Percentiles rank a stretch among this genome's conserved stretches.
Conservation (phyloP, 345 rosid species). For the Psidium guajava region DNA sequence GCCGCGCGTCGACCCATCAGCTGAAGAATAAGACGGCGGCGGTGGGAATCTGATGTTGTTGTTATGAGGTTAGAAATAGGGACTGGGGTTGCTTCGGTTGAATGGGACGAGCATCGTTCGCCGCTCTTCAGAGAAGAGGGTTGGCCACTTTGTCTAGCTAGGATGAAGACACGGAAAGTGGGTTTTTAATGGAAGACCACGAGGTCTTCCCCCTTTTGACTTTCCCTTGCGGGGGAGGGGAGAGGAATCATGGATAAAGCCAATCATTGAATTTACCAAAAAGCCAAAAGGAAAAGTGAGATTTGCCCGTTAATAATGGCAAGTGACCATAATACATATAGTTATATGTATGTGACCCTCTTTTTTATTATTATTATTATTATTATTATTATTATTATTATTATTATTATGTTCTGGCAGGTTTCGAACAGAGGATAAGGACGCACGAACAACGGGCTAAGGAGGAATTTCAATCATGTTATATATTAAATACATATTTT, state of each 20-base stretch:
- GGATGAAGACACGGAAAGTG: background rate
- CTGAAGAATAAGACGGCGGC: background rate
- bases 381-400: too few species aligned
- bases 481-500: too few species aligned
- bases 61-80: background rate
- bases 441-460: too few species aligned
- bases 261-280: background rate
- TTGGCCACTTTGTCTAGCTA: background rate
- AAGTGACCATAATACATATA: background rate
- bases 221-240: background rate
- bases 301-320: background rate
- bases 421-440: background rate
- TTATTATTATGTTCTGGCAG: background rate
- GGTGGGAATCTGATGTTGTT: background rate
- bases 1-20: constrained; percentile 38
- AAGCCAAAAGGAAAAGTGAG: background rate
- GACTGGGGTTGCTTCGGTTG: background rate
- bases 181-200: background rate
- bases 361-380: background rate
- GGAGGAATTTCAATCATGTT: too few species aligned
- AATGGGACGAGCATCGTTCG: background rate
- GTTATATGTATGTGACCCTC: too few species aligned
- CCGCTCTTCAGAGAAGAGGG: background rate
- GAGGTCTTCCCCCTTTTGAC: background rate
- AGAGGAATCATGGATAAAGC: background rate